These are phyloP conservation scores for Aspergillus leporis DNA, from an alignment of 495 filamentous ascomycete genomes.

Conservation along the genomic window DNA sequence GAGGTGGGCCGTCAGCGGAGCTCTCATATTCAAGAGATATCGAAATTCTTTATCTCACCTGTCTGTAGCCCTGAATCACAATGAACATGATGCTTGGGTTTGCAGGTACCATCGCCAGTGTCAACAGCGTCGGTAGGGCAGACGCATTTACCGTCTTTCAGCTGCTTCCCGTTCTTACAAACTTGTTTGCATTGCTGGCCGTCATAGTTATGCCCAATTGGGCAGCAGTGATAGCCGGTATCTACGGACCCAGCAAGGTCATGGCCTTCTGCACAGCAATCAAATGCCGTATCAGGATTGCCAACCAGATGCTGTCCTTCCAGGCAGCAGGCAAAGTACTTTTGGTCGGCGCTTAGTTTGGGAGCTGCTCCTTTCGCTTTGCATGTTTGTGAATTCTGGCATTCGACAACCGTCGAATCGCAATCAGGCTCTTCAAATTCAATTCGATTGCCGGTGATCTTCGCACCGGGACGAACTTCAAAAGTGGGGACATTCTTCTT, in stretches of 20 bases:
- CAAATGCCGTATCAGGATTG: constrained; percentile 7
- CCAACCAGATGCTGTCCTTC: constrained; percentile 6
- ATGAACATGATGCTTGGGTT: no score
- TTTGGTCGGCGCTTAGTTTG: constrained; percentile 4
- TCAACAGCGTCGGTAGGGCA: constrained; percentile 1
- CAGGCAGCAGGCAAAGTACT: constrained; percentile 3
- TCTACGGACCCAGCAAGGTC: constrained; percentile 7
- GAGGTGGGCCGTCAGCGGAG: no score
- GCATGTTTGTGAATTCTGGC: no score
- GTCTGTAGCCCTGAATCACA: no score
- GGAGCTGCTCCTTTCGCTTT: no score
- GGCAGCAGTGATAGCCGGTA: constrained; percentile 6
- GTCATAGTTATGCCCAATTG: constrained; percentile 5
- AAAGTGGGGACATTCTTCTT: no score
- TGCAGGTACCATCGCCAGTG: background rate
- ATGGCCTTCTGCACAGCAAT: constrained; percentile 10
- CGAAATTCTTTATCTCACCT: background rate
- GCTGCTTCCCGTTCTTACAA: constrained; percentile 7
- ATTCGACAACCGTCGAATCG: no score
- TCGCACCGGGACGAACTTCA: no score
- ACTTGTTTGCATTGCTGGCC: constrained; percentile 4
- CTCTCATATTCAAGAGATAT: no score
- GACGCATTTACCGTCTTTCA: constrained; percentile 6
- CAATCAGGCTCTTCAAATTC: no score
- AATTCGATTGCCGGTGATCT: no score